These are phyloP conservation scores for Kwoniella dendrophila DNA, from an alignment of 768 basidiomycete species.

Conservation along the genomic window DNA sequence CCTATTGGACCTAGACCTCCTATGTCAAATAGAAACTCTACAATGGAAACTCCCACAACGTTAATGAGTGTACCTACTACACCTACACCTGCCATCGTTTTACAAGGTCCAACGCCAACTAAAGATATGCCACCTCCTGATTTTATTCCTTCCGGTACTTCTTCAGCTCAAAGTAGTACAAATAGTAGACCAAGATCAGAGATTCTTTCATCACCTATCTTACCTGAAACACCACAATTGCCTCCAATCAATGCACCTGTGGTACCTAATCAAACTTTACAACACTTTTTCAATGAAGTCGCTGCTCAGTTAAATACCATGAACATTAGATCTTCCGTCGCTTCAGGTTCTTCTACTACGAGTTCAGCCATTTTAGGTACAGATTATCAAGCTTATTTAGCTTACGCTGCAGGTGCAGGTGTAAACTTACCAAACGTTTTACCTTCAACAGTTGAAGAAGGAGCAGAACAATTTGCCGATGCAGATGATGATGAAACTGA, in stretches of 20 bases:
- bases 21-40: constrained; percentile 34
- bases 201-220: constrained; percentile 14
- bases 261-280: constrained; percentile 73
- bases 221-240: constrained; percentile 35
- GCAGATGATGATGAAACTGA: constrained; percentile 57
- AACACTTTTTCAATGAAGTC: constrained; percentile 82
- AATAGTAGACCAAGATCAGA: constrained; percentile 33
- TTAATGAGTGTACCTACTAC: constrained; percentile 19
- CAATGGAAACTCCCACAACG: constrained; percentile 8
- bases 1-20: constrained; percentile 55
- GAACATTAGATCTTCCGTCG: constrained; percentile 62
- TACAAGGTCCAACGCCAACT: constrained; percentile 49
- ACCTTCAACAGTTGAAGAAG: constrained; percentile 28
- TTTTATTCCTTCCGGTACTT: constrained; percentile 22
- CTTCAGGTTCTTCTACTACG: constrained; percentile 44
- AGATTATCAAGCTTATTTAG: constrained; percentile 44
- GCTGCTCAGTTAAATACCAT: constrained; percentile 76
- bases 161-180: not conserved
- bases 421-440: constrained; percentile 24
- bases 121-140: constrained; percentile 46
- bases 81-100: constrained; percentile 43
- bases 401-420: constrained; percentile 35
- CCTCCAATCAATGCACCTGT: constrained; percentile 67
- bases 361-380: constrained; percentile 38
- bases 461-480: constrained; percentile 56